Percentiles rank a stretch among this genome's conserved stretches.
phyloP scores from a whole-genome alignment of 176 grass and related monocot species.

The Eragrostis nindensis region DNA sequence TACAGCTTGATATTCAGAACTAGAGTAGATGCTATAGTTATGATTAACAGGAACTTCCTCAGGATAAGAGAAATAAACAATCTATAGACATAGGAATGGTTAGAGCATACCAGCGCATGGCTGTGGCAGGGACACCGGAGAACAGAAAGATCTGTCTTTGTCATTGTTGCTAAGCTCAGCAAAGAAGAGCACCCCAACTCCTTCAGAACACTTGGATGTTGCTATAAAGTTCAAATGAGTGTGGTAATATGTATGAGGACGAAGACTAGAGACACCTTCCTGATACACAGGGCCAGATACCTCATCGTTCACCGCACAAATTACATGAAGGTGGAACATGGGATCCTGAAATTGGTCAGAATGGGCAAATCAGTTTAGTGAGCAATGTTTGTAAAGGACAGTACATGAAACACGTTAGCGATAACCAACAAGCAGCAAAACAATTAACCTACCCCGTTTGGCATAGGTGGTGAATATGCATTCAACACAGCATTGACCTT shows the following conservation, averaged over 20 bases:
- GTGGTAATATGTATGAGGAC: constrained; percentile 4
- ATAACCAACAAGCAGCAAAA: background rate
- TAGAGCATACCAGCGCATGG: constrained; percentile 19
- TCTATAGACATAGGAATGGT: background rate
- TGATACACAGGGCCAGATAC: constrained; percentile 25
- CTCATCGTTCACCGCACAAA: constrained; percentile 15
- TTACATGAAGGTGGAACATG: constrained; percentile 33
- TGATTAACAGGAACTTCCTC: no score
- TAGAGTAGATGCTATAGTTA: no score
- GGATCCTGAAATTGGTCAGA: constrained; percentile 18
- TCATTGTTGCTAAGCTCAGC: constrained; percentile 37
- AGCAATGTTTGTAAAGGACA: background rate
- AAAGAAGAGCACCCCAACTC: constrained; percentile 7
- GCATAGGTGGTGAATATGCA: background rate
- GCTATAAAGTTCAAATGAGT: constrained; percentile 41
- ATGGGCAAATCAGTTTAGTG: background rate
- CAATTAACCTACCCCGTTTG: constrained; percentile 10
- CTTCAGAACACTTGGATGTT: background rate
- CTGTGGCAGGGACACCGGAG: constrained; percentile 13
- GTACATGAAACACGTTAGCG: background rate
- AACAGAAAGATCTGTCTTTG: background rate
- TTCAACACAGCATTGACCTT: background rate
- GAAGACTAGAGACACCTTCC: background rate
- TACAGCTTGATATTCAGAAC: no score
- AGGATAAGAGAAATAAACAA: no score